phyloP scores from a whole-genome alignment of 192 early-diverging fungal genomes.

The Geranomyces variabilis region DNA sequence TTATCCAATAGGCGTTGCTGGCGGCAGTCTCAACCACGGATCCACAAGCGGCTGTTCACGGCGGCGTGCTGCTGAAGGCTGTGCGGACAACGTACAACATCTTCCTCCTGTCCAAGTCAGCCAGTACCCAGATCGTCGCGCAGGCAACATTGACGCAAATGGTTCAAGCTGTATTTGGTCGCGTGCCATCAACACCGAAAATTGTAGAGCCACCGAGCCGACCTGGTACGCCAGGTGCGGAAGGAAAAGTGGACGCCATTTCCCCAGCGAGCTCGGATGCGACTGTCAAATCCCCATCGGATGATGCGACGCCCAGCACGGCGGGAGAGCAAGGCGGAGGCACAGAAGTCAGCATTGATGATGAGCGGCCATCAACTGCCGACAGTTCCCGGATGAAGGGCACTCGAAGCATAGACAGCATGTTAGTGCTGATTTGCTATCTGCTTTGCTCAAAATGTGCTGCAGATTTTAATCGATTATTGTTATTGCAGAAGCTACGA shows the following conservation, averaged over 20 bases:
- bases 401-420: conserved; percentile 33
- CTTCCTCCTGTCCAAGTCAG: conserved; percentile 75
- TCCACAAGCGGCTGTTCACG: conserved; percentile 64
- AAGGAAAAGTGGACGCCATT: not conserved
- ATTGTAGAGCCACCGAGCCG: conserved; percentile 12
- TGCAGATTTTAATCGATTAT: not conserved
- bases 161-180: conserved; percentile 78
- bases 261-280: not conserved
- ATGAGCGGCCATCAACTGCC: conserved; percentile 15
- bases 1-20: conserved; percentile 65
- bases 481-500: conserved; percentile 26
- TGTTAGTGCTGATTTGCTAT: conserved; percentile 29
- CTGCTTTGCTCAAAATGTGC: not conserved
- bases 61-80: conserved; percentile 74
- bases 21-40: conserved; percentile 75
- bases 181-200: conserved; percentile 52
- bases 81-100: conserved; percentile 87
- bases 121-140: conserved; percentile 80
- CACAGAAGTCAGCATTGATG: conserved; percentile 20
- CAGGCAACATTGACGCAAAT: conserved; percentile 90
- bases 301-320: not conserved
- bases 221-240: conserved; percentile 4
- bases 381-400: conserved; percentile 21
- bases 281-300: not conserved
- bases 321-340: not conserved